Evolutionary conservation across 805 yeast genomes (phyloP), one percentile per base, ranked within the genome.

Genomic region (Saturnispora sekii): DNA sequence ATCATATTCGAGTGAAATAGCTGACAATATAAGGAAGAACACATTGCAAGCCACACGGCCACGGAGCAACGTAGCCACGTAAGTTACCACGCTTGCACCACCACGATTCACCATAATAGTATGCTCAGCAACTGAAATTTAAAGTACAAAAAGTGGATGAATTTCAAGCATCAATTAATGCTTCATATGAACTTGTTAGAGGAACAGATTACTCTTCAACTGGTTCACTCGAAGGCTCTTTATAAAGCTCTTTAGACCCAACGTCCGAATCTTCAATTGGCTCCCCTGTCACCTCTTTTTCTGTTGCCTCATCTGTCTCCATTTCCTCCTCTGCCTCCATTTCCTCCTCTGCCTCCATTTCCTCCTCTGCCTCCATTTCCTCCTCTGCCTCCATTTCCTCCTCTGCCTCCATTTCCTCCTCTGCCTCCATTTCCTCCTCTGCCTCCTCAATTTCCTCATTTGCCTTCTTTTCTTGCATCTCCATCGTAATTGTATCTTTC

Each of bases 401-500:
- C n/a, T 31, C 44, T 10, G 6, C 29, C 39, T 28, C 28, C 33
- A 8, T 15, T 21, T 16, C 18, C n/a, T 10, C 17, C 35, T 28
- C 29, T 32, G 4, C 17, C 32, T 11, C 32, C 38, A 6, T 9
- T 4, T 12, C 35, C 11, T 34, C 12, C 34, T 29, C 12, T 10
- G 21, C 16, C 34, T 34, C 11, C 37, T 21, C 11, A 7, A 17
- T 36, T 21, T 30, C 32, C 21, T 29, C 36, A 18, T 18, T 21
- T 34, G 6, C 38, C 37, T 14, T 28, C 15, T 36, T n/a, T 1
- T 8, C 32, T 16, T 10, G 40, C 11, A 29, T 47, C 41, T 15
- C 29, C 40, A 48, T 21, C 8, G 26, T 5, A 21, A 74, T 61
- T 37, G 78, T 67, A 10, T 28, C 41, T 35, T 29, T 43, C 14